Evolutionary conservation across 1,284 basidiomycete species (phyloP).

Genomic region (Golubevia pallescens): DNA sequence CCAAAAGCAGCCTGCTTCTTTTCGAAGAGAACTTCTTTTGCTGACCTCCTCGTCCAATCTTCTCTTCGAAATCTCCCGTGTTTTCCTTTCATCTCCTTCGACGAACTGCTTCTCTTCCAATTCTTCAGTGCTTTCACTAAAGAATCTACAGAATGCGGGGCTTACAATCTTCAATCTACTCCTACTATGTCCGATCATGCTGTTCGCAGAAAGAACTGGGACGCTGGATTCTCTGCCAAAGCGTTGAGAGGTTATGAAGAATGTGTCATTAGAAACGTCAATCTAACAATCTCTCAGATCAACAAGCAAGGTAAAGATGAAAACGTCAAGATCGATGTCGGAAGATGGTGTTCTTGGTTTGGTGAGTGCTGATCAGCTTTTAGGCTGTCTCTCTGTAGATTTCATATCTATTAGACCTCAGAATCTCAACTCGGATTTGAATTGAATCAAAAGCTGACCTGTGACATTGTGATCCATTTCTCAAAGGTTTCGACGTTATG

Average conservation of each 20-base stretch:
- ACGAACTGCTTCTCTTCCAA: too few species aligned
- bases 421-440: too few species aligned
- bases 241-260: conserved; percentile 30
- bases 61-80: too few species aligned
- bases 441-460: too few species aligned
- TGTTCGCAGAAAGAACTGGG: conserved; percentile 27
- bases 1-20: too few species aligned
- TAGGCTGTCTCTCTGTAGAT: too few species aligned
- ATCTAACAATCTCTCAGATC: conserved; percentile 21
- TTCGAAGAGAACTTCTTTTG: too few species aligned
- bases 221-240: conserved; percentile 22
- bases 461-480: too few species aligned
- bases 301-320: conserved; percentile 7
- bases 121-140: conserved; percentile 7
- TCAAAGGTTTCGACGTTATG: conserved; percentile 25
- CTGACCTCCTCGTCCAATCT: too few species aligned
- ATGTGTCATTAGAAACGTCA: conserved; percentile 19
- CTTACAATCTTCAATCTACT: conserved; percentile 20
- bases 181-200: conserved; percentile 18
- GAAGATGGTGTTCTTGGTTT: conserved; percentile 24
- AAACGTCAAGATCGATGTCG: conserved; percentile 21
- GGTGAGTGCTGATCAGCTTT: neutral
- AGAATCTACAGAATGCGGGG: conserved; percentile 11
- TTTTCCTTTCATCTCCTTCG: too few species aligned
- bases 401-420: too few species aligned